phyloP scores from a whole-genome alignment of 176 grass and related monocot species.

The Juncus effusus region DNA sequence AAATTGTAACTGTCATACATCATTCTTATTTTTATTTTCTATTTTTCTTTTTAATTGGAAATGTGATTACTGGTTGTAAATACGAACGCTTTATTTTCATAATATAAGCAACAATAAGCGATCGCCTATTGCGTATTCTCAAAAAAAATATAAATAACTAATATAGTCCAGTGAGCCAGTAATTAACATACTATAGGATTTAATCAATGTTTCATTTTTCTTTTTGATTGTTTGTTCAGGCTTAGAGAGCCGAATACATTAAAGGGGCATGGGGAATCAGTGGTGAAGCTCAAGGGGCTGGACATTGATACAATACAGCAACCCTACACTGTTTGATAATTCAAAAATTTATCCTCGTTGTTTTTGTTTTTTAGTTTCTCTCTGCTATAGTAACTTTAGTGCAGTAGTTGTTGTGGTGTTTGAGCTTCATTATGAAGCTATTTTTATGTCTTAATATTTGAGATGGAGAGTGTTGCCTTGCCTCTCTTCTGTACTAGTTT shows the following conservation, averaged over 20 bases:
- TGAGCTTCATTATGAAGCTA: not conserved
- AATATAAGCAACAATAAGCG: conserved; percentile 90
- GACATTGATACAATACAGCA: conserved; percentile 60
- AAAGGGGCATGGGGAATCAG: conserved; percentile 61
- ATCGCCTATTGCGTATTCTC: too few relatives aligned
- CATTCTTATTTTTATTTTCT: too few relatives aligned
- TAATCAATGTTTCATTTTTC: not conserved
- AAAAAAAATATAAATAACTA: not conserved
- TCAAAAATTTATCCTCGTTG: not conserved
- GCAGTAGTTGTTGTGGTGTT: not conserved
- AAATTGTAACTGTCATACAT: too few relatives aligned
- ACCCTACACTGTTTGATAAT: conserved; percentile 63
- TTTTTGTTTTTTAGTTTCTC: too few relatives aligned
- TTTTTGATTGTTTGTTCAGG: conserved; percentile 30
- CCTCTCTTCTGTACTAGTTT: too few relatives aligned
- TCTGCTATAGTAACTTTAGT: too few relatives aligned
- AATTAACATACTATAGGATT: not conserved
- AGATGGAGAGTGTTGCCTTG: too few relatives aligned
- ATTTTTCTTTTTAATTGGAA: too few relatives aligned
- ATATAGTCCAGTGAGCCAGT: not conserved
- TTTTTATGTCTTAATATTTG: too few relatives aligned
- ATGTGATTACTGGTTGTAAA: too few relatives aligned
- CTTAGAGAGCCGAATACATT: conserved; percentile 64
- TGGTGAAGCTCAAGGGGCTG: conserved; percentile 77
- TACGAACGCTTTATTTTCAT: too few relatives aligned